Conservation (phyloP, 345 rosid genomes). For the Isatis tinctoria region DNA sequence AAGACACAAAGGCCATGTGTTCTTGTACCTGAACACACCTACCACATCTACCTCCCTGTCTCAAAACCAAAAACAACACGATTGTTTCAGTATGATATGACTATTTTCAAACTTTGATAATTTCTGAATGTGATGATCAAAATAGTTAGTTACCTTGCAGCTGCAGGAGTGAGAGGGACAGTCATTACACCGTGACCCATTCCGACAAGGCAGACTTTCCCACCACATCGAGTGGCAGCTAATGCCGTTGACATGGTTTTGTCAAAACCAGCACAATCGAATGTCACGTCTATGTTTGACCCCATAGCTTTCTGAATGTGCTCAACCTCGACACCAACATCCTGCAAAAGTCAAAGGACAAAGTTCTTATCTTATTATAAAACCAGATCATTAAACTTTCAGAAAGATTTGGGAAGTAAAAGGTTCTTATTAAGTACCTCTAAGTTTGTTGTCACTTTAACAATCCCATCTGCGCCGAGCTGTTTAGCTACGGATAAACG, state of each 20-base stretch:
- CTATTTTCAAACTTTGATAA: neutral
- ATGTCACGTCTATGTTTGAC: constrained; percentile 57
- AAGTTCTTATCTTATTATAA: neutral
- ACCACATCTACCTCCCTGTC: constrained; percentile 85
- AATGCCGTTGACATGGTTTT: constrained; percentile 89
- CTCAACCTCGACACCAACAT: constrained; percentile 56
- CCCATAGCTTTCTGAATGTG: constrained; percentile 62
- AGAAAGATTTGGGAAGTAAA: neutral
- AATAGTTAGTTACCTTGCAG: constrained; percentile 59
- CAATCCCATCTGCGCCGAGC: constrained; percentile 63
- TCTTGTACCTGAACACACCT: constrained; percentile 72
- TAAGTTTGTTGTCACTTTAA: constrained; percentile 57
- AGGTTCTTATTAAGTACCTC: constrained; percentile 41
- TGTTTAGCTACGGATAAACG: constrained; percentile 71
- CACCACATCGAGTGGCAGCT: constrained; percentile 69
- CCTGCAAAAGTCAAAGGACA: constrained; percentile 37
- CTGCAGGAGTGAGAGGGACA: constrained; percentile 80
- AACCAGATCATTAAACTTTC: neutral
- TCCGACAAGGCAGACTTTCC: constrained; percentile 92
- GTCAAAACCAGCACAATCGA: constrained; percentile 85
- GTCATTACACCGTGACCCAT: constrained; percentile 76
- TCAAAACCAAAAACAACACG: neutral
- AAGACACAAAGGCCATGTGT: constrained; percentile 90
- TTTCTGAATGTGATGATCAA: neutral
- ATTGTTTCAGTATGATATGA: neutral